These are phyloP conservation scores for Drechslerella stenobrocha DNA, from an alignment of 2,329 filamentous ascomycete genomes.

Conservation along the genomic window DNA sequence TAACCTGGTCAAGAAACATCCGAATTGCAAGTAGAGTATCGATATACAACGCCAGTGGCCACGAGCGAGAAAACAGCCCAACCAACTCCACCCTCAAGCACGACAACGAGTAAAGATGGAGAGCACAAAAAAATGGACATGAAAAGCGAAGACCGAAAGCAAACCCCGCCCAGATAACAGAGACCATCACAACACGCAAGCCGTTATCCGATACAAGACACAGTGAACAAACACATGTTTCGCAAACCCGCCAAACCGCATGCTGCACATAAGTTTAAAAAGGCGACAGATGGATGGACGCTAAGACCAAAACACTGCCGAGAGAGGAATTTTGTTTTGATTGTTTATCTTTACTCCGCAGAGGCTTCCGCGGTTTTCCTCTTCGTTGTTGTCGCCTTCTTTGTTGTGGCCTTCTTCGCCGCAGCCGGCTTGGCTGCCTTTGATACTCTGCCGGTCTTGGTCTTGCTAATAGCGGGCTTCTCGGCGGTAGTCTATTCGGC, in stretches of 20 bases:
- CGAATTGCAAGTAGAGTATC: not conserved
- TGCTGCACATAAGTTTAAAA: constrained; percentile 1
- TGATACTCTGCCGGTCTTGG: constrained; percentile 34
- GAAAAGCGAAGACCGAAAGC: constrained; percentile 1
- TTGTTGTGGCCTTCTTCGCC: constrained; percentile 19
- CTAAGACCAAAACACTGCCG: not conserved
- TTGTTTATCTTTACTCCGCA: constrained; percentile 15
- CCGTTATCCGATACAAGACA: constrained; percentile 2
- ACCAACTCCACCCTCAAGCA: constrained; percentile 46
- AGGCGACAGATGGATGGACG: not conserved
- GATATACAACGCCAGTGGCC: constrained; percentile 28
- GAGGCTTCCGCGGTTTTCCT: constrained; percentile 33
- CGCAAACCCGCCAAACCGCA: not conserved
- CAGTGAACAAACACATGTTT: not conserved
- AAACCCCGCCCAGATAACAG: constrained; percentile 15
- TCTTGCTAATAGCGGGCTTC: constrained; percentile 33
- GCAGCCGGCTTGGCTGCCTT: constrained; percentile 30
- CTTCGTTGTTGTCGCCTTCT: constrained; percentile 26
- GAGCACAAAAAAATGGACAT: constrained; percentile 1
- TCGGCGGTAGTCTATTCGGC: constrained; percentile 15
- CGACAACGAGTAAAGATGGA: constrained; percentile 12
- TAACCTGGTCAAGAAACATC: constrained; percentile 10
- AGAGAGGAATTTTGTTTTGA: not conserved
- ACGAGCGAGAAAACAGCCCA: constrained; percentile 12
- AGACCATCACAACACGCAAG: not conserved